Conservation (phyloP, 140 eudicot genomes). For the Stevia rebaudiana region DNA sequence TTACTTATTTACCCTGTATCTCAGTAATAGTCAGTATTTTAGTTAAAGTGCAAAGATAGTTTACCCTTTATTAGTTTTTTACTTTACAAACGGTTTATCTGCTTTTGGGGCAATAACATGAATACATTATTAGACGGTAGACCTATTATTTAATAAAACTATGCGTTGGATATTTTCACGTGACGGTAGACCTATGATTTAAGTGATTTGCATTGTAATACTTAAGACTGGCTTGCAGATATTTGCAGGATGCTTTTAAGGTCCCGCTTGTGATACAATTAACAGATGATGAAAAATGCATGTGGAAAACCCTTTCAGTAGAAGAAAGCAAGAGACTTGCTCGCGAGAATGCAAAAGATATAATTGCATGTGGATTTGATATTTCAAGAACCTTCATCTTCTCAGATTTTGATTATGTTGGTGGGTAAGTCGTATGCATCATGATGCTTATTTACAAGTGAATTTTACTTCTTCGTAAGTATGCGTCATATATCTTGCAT, state of each 20-base stretch:
- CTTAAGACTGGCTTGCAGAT: constrained; percentile 40
- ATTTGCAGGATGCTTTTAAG: constrained; percentile 93
- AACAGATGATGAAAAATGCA: constrained; percentile 93
- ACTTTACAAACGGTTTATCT: not conserved
- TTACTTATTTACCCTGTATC: not conserved
- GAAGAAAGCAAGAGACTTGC: constrained; percentile 94
- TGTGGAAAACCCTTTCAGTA: constrained; percentile 79
- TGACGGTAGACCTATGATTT: not conserved
- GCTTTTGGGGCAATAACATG: not conserved
- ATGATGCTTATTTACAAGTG: not conserved
- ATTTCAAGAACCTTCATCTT: constrained; percentile 80
- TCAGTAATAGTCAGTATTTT: not conserved
- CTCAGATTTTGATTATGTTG: constrained; percentile 81
- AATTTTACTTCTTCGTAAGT: not conserved
- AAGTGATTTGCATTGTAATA: not conserved
- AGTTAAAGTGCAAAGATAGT: not conserved
- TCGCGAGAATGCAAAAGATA: constrained; percentile 95
- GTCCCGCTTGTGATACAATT: constrained; percentile 90
- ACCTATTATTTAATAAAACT: not conserved
- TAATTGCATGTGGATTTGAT: constrained; percentile 95
- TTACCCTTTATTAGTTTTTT: not conserved
- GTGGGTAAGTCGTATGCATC: constrained; percentile 59
- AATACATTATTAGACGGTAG: no score
- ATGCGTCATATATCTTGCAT: not conserved
- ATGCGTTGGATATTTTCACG: not conserved